A percentile compares a stretch with the other conserved stretches of the same genome.
Conservation (phyloP, 257 asterid genomes). For the Solanum pimpinellifolium region DNA sequence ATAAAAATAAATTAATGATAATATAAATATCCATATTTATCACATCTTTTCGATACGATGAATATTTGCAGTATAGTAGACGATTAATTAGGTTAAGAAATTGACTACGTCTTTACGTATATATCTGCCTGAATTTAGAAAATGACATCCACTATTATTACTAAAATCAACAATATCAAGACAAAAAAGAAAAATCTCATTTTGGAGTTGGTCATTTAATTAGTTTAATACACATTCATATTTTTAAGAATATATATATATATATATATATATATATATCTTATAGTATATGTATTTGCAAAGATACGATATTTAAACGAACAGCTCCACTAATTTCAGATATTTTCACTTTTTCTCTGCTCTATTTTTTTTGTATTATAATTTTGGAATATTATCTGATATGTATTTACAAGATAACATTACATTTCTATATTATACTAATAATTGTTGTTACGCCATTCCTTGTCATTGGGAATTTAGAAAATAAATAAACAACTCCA, state of each 20-base stretch:
- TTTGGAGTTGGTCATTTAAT: neutral
- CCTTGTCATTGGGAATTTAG: neutral
- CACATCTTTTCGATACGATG: neutral
- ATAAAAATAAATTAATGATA: neutral
- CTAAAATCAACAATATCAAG: neutral
- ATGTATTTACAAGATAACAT: neutral
- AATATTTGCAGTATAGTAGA: neutral
- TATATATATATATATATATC: neutral
- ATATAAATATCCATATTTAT: neutral
- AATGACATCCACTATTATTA: neutral
- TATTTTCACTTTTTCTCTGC: neutral
- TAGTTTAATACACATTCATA: neutral
- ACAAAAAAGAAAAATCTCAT: neutral
- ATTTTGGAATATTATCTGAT: neutral
- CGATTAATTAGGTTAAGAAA: neutral
- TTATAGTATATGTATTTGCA: neutral
- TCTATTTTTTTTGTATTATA: neutral
- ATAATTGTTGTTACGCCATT: neutral
- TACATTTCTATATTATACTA: neutral
- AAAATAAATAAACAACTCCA: neutral
- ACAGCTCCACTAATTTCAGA: neutral
- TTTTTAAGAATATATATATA: neutral
- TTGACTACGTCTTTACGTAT: neutral
- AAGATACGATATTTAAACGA: neutral
- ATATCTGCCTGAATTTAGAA: neutral